A percentile compares a stretch with the other conserved stretches of the same genome.
phyloP scores from a whole-genome alignment of 257 asterid species.

The Petunia axillaris region DNA sequence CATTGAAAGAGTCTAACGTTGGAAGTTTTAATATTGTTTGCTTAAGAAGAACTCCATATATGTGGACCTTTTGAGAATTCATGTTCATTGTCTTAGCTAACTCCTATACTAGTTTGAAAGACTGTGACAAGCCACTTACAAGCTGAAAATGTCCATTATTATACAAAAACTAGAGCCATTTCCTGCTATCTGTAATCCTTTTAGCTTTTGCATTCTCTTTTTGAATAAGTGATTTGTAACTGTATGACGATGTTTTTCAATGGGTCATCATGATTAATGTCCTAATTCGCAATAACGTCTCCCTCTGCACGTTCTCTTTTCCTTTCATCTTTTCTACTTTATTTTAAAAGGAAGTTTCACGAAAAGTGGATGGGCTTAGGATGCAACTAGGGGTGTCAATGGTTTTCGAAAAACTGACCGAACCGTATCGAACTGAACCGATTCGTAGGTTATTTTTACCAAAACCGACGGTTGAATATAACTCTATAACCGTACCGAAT shows the following conservation, averaged over 20 bases:
- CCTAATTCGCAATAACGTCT: neutral
- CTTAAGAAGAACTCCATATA: slow-evolving; percentile 15
- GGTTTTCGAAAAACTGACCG: too few relatives aligned
- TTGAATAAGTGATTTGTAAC: neutral
- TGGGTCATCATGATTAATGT: neutral
- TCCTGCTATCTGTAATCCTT: neutral
- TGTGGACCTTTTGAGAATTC: slow-evolving; percentile 17
- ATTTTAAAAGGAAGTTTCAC: neutral
- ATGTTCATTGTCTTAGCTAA: neutral
- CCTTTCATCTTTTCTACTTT: neutral
- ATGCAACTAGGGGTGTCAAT: neutral
- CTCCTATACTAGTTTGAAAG: neutral
- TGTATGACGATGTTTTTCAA: neutral
- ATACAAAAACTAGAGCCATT: slow-evolving; percentile 10
- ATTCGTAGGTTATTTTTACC: too few relatives aligned
- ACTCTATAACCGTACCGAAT: too few relatives aligned
- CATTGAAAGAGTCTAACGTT: neutral
- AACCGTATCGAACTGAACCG: too few relatives aligned
- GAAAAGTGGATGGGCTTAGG: neutral
- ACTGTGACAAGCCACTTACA: slow-evolving; percentile 3
- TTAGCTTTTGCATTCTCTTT: slow-evolving; percentile 4
- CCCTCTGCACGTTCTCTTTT: neutral
- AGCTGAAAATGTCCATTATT: slow-evolving; percentile 4
- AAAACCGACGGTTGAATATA: too few relatives aligned
- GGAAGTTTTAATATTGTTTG: neutral